These are phyloP conservation scores for Thymus mandschuricus DNA, from an alignment of 257 asterid genomes.

Conservation along the genomic window DNA sequence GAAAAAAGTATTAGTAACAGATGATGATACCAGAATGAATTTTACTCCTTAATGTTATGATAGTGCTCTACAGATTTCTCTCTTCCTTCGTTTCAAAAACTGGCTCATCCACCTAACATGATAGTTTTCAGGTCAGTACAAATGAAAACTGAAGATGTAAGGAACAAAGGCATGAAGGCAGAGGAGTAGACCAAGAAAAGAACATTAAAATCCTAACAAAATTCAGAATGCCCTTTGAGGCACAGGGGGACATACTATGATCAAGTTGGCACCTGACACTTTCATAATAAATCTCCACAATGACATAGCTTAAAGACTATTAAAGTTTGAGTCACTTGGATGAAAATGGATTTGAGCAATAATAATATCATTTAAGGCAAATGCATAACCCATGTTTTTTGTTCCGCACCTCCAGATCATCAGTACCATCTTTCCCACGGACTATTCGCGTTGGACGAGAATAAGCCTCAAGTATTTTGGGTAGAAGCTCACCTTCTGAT, in stretches of 20 bases:
- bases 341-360: not conserved
- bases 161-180: not conserved
- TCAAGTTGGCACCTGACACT: not conserved
- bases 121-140: not conserved
- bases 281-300: not conserved
- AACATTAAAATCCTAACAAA: not conserved
- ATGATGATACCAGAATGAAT: constrained; percentile 61
- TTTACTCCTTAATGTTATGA: constrained; percentile 62
- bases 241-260: not conserved
- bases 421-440: constrained; percentile 76
- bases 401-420: constrained; percentile 60
- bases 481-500: constrained; percentile 65
- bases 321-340: not conserved
- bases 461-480: constrained; percentile 88
- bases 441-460: constrained; percentile 98
- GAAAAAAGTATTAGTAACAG: constrained; percentile 19
- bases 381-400: constrained; percentile 9
- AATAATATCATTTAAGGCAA: constrained; percentile 12
- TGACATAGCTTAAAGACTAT: constrained; percentile 12
- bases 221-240: not conserved
- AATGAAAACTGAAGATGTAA: not conserved
- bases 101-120: constrained; percentile 79
- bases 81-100: constrained; percentile 83
- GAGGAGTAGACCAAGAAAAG: not conserved
- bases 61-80: constrained; percentile 77